Conservation (phyloP, 352 stramenopile genomes). For the Globisporangium spinosum region DNA sequence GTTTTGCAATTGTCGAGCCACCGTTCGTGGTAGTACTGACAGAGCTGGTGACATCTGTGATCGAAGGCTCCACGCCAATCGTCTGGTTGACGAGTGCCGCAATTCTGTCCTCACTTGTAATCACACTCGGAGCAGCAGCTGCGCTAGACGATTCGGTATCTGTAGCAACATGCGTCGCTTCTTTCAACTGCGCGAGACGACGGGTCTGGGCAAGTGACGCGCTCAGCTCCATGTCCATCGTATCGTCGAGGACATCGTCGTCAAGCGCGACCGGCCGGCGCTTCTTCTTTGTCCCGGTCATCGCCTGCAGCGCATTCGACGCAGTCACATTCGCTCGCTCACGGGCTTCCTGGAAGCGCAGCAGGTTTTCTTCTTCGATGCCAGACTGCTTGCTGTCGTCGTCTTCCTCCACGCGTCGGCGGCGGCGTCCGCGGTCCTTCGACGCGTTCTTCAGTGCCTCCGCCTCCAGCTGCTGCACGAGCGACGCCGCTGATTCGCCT, state of each 20-base stretch:
- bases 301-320: slow-evolving; percentile 35
- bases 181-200: slow-evolving; percentile 43
- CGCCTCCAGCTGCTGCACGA: slow-evolving; percentile 65
- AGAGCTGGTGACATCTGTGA: slow-evolving; percentile 14
- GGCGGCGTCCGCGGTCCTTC: slow-evolving; percentile 61
- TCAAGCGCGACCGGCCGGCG: slow-evolving; percentile 27
- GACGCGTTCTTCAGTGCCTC: slow-evolving; percentile 37
- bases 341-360: slow-evolving; percentile 68
- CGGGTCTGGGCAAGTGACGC: slow-evolving; percentile 70
- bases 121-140: not conserved
- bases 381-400: slow-evolving; percentile 26
- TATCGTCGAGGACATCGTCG: slow-evolving; percentile 44
- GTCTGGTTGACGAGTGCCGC: slow-evolving; percentile 49
- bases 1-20: not conserved
- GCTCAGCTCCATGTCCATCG: slow-evolving; percentile 69
- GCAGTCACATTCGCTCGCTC: slow-evolving; percentile 56
- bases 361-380: slow-evolving; percentile 41
- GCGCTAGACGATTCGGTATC: not conserved
- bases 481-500: slow-evolving; percentile 23
- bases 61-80: slow-evolving; percentile 23
- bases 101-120: slow-evolving; percentile 55
- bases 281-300: slow-evolving; percentile 38
- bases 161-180: slow-evolving; percentile 7
- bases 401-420: slow-evolving; percentile 26
- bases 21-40: slow-evolving; percentile 12